phyloP scores from a whole-genome alignment of 2,329 filamentous ascomycete genomes.

The Raffaelea arxii region DNA sequence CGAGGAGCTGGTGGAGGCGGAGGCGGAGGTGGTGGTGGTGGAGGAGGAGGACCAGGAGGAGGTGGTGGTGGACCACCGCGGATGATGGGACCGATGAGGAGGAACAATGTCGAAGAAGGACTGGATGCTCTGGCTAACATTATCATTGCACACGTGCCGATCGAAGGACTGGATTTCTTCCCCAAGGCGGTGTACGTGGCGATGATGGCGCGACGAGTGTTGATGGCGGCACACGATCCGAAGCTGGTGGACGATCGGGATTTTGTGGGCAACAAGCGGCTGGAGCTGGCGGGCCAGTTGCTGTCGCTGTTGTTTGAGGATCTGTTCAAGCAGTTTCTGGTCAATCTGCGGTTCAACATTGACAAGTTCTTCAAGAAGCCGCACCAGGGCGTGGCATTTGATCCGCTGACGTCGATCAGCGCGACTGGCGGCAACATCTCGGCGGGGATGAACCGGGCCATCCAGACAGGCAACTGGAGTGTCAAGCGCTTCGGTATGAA shows the following conservation, averaged over 20 bases:
- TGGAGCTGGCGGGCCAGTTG: constrained; percentile 91
- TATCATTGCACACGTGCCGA: constrained; percentile 88
- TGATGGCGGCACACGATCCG: constrained; percentile 87
- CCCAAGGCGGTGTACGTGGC: constrained; percentile 96
- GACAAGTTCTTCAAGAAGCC: constrained; percentile 95
- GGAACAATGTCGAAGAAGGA: constrained; percentile 83
- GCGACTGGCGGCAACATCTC: constrained; percentile 83
- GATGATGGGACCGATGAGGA: constrained; percentile 45
- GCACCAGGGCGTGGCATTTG: constrained; percentile 77
- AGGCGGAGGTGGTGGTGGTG: constrained; percentile 14
- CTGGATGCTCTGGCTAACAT: constrained; percentile 87
- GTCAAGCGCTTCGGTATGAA: constrained; percentile 99
- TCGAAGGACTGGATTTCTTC: constrained; percentile 84
- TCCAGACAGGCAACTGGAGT: constrained; percentile 96
- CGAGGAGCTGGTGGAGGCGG: constrained; percentile 31
- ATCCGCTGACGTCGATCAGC: constrained; percentile 75
- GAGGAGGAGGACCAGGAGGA: not conserved
- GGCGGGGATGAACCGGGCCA: constrained; percentile 86
- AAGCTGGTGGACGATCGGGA: constrained; percentile 91
- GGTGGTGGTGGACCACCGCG: constrained; percentile 27
- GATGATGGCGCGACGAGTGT: constrained; percentile 90
- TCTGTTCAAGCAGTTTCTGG: constrained; percentile 90
- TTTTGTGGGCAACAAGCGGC: constrained; percentile 94
- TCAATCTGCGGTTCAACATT: constrained; percentile 82
- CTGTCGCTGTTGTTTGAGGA: constrained; percentile 93